Conservation (phyloP, 768 basidiomycete genomes). For the Rossbeevera mucosa region DNA sequence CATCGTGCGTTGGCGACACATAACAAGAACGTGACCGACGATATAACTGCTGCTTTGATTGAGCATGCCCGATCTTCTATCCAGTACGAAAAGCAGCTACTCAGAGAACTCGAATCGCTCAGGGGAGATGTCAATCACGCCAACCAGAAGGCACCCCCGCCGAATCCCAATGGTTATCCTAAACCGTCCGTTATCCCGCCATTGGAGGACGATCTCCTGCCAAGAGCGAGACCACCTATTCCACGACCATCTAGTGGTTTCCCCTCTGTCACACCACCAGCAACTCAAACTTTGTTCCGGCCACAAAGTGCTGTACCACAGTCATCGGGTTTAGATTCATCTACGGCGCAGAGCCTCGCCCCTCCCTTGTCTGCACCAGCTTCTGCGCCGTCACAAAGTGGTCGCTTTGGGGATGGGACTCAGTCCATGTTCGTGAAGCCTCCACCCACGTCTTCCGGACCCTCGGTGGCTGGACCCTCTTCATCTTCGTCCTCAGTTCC, state of each 20-base stretch:
- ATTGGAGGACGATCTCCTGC: conserved; percentile 54
- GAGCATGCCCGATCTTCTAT: conserved; percentile 91
- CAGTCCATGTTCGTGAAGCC: conserved; percentile 76
- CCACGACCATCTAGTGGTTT: conserved; percentile 20
- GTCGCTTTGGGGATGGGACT: conserved; percentile 68
- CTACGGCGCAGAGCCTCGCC: conserved; percentile 26
- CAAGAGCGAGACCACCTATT: conserved; percentile 20
- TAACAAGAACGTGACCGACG: conserved; percentile 83
- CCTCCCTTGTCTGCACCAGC: conserved; percentile 28
- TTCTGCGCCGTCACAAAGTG: conserved; percentile 54
- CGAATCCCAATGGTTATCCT: conserved; percentile 47
- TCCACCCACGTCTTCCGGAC: conserved; percentile 33
- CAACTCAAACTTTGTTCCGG: conserved; percentile 22
- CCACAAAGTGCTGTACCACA: conserved; percentile 38
- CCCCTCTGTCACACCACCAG: conserved; percentile 12
- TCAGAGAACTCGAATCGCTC: conserved; percentile 85
- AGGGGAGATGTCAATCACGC: conserved; percentile 69
- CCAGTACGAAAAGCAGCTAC: conserved; percentile 84
- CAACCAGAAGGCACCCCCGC: conserved; percentile 51
- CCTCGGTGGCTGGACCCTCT: conserved; percentile 34
- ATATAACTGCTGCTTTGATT: conserved; percentile 83
- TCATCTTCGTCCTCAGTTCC: conserved; percentile 31
- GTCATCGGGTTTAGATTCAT: conserved; percentile 55
- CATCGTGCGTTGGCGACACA: conserved; percentile 83
- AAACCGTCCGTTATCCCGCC: conserved; percentile 60